Evolutionary conservation across 345 rosid species (phyloP).

Genomic region (Aethionema arabicum): DNA sequence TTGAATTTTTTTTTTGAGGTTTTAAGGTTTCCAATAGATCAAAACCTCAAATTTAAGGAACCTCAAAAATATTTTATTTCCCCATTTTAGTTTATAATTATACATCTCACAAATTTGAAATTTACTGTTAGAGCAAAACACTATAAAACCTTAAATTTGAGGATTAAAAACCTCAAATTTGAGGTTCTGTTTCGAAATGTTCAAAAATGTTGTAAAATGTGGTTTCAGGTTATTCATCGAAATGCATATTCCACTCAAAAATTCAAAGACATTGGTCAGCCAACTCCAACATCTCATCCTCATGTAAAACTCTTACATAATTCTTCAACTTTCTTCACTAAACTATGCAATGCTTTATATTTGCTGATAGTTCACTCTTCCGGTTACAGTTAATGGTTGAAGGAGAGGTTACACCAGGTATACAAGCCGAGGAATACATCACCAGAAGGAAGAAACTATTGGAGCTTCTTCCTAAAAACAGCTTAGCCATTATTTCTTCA

Average conservation of each 20-base stretch:
- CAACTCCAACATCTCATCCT: constrained; percentile 84
- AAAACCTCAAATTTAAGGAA: too few relatives aligned
- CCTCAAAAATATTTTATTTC: too few relatives aligned
- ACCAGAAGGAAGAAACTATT: constrained; percentile 65
- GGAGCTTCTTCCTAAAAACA: constrained; percentile 73
- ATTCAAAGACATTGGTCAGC: constrained; percentile 73
- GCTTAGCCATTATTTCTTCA: constrained; percentile 81
- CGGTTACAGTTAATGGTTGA: constrained; percentile 62
- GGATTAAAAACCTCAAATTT: not conserved
- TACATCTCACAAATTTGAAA: too few relatives aligned
- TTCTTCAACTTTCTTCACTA: constrained; percentile 2
- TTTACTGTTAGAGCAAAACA: too few relatives aligned
- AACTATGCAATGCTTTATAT: constrained; percentile 7
- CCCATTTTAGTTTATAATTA: too few relatives aligned
- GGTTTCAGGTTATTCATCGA: constrained; percentile 44
- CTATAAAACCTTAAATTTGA: not conserved
- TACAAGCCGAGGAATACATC: constrained; percentile 67
- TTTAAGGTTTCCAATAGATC: too few relatives aligned
- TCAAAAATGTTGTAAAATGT: constrained; percentile 6
- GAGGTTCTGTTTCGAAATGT: not conserved
- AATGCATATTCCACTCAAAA: constrained; percentile 53
- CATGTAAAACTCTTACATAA: constrained; percentile 48
- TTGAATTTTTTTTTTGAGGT: too few relatives aligned
- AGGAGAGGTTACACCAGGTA: constrained; percentile 92
- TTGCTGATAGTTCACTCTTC: constrained; percentile 28